Evolutionary conservation across 768 basidiomycete genomes (phyloP), one percentile per base, ranked within the genome.

Genomic region (Termitomyces sp.): DNA sequence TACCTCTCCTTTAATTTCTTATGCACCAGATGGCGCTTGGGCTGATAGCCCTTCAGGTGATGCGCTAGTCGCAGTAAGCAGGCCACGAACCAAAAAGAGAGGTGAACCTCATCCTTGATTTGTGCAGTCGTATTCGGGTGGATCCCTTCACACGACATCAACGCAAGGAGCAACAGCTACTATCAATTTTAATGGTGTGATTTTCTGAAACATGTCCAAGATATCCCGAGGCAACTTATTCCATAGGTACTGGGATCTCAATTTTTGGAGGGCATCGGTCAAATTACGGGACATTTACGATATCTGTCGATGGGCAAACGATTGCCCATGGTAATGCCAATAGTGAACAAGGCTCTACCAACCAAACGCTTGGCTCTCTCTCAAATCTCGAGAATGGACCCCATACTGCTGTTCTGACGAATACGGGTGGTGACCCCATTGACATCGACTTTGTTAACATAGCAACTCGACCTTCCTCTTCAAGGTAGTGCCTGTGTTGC

Each of bases 371-470:
- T 35, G 80, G 73, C 16, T 69, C 75, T 10, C 67, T 63, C n/a
- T 68, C 73, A 31, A 73, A 74, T 11, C 66, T 84, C 39, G 20
- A 63, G 7, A 69, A 76, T 62, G 81, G 79, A 1, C 58, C 66
- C 29, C 84, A 84, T 64, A 77, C 72, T 2, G 78, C 73, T 9
- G 67, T 76, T 36, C 57, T 84, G 22, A 78, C 75, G 18, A 79
- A 74, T 59, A 74, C 72, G 0, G 77, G 75, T 11, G 69, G 67
- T 3, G 59, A 60, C n/a, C 62, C 70, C 1, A 70, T 84, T 46
- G 83, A 84, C 60, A 71, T 84, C 53, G 84, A 84, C 60, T 69
- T 62, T 33, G 57, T 81, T n/a, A 66, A 76, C 31, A 71, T 82
- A 46, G 68, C 74, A 50, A 72, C 72, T 5, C 70, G 67, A 50